Conservation (phyloP, 805 yeast genomes). For the Grigorovia yakushimaensis region DNA sequence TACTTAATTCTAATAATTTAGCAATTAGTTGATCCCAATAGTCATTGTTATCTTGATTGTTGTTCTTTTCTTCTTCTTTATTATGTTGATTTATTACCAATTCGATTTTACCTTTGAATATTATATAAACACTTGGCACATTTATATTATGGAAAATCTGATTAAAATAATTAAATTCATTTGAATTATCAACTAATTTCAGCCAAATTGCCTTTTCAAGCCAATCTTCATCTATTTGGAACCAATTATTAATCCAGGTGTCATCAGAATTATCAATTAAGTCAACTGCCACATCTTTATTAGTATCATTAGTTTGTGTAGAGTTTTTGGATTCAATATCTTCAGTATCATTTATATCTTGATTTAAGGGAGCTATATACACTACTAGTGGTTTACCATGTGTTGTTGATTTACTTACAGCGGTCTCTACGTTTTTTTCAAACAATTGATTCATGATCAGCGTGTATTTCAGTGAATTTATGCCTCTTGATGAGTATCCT, state of each 20-base stretch:
- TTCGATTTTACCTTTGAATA: slow-evolving; percentile 39
- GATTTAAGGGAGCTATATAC: slow-evolving; percentile 12
- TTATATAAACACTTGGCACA: slow-evolving; percentile 49
- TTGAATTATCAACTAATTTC: slow-evolving; percentile 32
- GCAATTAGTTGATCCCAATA: slow-evolving; percentile 5
- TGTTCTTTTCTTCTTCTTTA: slow-evolving; percentile 28
- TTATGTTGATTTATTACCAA: slow-evolving; percentile 37
- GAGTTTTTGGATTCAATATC: too few species aligned
- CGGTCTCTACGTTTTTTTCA: slow-evolving; percentile 8
- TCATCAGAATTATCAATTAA: slow-evolving; percentile 12
- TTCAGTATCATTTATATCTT: slow-evolving; percentile 12
- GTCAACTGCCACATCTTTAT: not conserved
- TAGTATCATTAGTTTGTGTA: not conserved
- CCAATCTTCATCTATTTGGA: slow-evolving; percentile 9
- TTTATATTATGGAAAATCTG: slow-evolving; percentile 44
- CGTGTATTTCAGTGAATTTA: not conserved
- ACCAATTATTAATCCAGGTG: slow-evolving; percentile 24
- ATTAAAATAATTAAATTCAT: slow-evolving; percentile 39
- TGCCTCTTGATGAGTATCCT: too few species aligned
- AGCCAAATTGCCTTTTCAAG: slow-evolving; percentile 30
- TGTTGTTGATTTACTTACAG: slow-evolving; percentile 33
- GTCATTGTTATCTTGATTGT: slow-evolving; percentile 1
- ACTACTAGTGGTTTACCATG: slow-evolving; percentile 34
- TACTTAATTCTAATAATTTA: not conserved
- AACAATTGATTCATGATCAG: not conserved